Evolutionary conservation across 306 rosid genomes (phyloP).

Genomic region (Crotalaria pallida): DNA sequence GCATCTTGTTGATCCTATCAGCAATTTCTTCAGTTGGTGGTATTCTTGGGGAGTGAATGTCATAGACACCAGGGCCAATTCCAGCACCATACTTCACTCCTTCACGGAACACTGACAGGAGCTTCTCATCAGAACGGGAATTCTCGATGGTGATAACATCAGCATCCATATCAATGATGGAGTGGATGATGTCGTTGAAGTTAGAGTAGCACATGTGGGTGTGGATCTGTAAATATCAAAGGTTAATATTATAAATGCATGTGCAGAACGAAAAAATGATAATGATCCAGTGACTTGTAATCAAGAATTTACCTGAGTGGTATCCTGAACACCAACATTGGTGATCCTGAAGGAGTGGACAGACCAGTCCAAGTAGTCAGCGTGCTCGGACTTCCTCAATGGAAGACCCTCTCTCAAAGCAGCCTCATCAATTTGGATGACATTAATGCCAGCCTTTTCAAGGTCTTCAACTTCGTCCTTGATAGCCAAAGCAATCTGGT

Average conservation of each 20-base stretch:
- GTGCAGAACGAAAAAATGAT: not conserved
- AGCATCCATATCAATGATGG: conserved; percentile 87
- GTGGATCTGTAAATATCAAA: conserved; percentile 58
- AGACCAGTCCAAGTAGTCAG: conserved; percentile 90
- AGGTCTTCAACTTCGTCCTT: conserved; percentile 95
- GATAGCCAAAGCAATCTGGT: conserved; percentile 88
- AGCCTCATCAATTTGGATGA: conserved; percentile 94
- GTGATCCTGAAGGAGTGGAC: conserved; percentile 92
- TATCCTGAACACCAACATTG: conserved; percentile 64
- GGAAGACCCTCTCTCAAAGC: conserved; percentile 89
- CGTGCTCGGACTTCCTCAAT: conserved; percentile 83
- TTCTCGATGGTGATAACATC: conserved; percentile 95
- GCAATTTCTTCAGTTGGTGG: conserved; percentile 92
- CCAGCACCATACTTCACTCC: conserved; percentile 97
- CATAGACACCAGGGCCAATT: conserved; percentile 92
- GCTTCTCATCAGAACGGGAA: conserved; percentile 92
- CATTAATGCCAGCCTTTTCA: conserved; percentile 65
- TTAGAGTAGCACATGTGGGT: conserved; percentile 97
- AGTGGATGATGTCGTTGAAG: conserved; percentile 95
- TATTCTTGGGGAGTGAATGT: conserved; percentile 91
- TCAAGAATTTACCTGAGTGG: conserved; percentile 64
- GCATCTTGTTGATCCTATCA: conserved; percentile 89
- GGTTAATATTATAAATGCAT: not conserved
- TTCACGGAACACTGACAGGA: conserved; percentile 90
- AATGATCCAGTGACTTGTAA: not conserved